Evolutionary conservation across 495 filamentous ascomycete species (phyloP).

Genomic region (Glonium stellatum): DNA sequence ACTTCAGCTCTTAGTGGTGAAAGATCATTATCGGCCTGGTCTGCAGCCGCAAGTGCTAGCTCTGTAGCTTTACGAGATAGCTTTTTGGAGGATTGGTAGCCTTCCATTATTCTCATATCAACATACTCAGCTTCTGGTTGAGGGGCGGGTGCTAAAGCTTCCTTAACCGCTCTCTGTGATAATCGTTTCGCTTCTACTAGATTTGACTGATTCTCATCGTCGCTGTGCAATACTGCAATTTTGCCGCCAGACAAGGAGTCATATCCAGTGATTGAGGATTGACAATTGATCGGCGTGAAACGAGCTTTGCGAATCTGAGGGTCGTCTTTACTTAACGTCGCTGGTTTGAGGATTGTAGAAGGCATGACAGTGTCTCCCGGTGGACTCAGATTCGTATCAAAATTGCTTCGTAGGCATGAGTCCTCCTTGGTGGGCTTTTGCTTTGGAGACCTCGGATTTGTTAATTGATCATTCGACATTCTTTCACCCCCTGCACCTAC

Average conservation of each 20-base stretch:
- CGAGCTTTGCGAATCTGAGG: background rate
- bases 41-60: background rate
- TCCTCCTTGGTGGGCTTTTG: background rate
- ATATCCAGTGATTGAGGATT: background rate
- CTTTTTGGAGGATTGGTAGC: conserved; percentile 7
- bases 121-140: background rate
- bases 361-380: background rate
- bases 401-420: background rate
- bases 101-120: background rate
- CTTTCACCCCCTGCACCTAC: no score
- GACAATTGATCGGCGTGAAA: background rate
- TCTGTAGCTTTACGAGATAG: conserved; percentile 3
- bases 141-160: background rate
- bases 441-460: background rate
- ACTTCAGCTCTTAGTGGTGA: background rate
- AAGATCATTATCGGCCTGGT: background rate
- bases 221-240: background rate
- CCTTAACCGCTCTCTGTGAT: background rate
- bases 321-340: background rate
- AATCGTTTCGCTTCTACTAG: background rate
- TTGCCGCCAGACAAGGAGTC: background rate
- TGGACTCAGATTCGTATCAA: background rate
- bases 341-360: background rate
- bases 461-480: background rate
- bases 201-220: background rate